These are phyloP conservation scores for Tylopilus sp. DNA, from an alignment of 1,284 basidiomycete genomes.

Conservation along the genomic window DNA sequence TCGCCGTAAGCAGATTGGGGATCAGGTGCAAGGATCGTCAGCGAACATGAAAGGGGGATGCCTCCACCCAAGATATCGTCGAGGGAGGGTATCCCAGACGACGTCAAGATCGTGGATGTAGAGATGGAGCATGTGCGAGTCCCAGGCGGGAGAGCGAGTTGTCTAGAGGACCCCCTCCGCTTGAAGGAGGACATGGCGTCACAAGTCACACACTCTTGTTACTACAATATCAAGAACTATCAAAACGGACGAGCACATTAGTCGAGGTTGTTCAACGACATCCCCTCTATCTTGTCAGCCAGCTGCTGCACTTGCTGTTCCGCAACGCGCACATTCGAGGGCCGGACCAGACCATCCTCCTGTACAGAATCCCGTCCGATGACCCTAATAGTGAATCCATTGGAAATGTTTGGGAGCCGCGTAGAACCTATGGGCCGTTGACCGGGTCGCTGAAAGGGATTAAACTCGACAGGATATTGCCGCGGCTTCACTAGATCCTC, in stretches of 20 bases:
- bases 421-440: conserved; percentile 32
- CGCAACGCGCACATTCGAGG: neutral
- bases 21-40: conserved; percentile 79
- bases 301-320: conserved; percentile 12
- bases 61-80: conserved; percentile 95
- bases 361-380: conserved; percentile 24
- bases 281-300: conserved; percentile 9
- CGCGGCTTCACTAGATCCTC: conserved; percentile 26
- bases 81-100: conserved; percentile 90
- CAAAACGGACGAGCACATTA: conserved; percentile 7
- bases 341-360: neutral
- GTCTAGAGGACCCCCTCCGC: conserved; percentile 51
- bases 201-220: conserved; percentile 17
- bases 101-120: conserved; percentile 62
- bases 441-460: conserved; percentile 40
- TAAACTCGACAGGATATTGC: conserved; percentile 34
- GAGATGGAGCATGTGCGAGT: conserved; percentile 65
- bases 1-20: conserved; percentile 82
- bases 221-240: neutral
- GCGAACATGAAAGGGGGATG: conserved; percentile 76
- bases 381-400: conserved; percentile 38
- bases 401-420: conserved; percentile 36
- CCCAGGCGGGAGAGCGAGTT: conserved; percentile 45
- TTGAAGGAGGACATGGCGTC: conserved; percentile 81
- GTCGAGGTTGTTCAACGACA: conserved; percentile 29